Evolutionary conservation across 2,329 filamentous ascomycete species (phyloP).

Genomic region (Paracoccidioides lutzii): DNA sequence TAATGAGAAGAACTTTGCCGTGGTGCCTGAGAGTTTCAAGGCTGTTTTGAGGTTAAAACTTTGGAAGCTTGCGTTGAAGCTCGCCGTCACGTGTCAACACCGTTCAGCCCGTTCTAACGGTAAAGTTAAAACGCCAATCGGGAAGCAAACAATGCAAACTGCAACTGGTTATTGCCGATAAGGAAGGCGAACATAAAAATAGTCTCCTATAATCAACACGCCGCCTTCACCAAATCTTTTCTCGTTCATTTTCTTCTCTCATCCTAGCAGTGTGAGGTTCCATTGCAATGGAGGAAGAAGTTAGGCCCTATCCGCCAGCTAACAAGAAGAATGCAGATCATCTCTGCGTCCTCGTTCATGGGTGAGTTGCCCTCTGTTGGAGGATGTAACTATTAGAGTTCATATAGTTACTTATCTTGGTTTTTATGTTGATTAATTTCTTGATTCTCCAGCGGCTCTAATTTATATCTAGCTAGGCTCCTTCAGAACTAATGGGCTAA

Average conservation of each 20-base stretch:
- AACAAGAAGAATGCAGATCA: conserved; percentile 31
- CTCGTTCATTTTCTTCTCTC: neutral
- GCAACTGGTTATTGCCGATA: neutral
- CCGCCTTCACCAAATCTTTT: neutral
- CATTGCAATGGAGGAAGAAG: neutral
- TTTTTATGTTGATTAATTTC: no score
- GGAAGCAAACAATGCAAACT: neutral
- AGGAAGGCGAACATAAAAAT: neutral
- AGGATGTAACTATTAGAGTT: no score
- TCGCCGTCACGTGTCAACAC: neutral
- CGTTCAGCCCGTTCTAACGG: no score
- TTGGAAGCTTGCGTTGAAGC: neutral
- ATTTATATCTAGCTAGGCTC: no score
- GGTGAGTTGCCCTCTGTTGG: conserved; percentile 29
- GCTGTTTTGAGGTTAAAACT: neutral
- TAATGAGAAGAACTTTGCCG: neutral
- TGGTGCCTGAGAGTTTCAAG: neutral
- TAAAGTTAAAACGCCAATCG: neutral
- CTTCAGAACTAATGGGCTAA: conserved; percentile 1
- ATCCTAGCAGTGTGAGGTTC: neutral
- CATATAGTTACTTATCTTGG: no score
- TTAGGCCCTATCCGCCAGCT: neutral
- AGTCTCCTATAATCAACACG: no score
- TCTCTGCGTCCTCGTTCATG: conserved; percentile 50
- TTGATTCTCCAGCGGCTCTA: no score